A percentile compares a stretch with the other conserved stretches of the same genome.
Evolutionary conservation across 805 yeast genomes (phyloP).

Genomic region (Pichia occidentalis): DNA sequence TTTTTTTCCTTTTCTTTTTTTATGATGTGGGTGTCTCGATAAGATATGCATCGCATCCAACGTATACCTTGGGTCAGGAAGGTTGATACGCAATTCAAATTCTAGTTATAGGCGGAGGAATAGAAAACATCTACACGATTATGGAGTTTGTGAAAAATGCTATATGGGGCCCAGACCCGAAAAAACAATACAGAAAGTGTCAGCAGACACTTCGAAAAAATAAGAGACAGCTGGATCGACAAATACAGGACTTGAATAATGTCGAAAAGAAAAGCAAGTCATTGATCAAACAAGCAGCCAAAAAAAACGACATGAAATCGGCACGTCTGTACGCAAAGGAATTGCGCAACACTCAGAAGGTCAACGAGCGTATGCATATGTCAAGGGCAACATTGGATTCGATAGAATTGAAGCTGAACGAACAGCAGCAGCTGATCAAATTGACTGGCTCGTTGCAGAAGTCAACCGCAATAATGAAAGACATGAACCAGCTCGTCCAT

Average conservation of each 20-base stretch:
- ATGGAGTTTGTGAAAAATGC: slow-evolving; percentile 86
- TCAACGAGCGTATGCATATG: slow-evolving; percentile 63
- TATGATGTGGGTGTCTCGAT: too few species aligned
- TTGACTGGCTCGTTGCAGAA: slow-evolving; percentile 74
- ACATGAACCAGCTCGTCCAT: slow-evolving; percentile 70
- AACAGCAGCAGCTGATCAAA: slow-evolving; percentile 80
- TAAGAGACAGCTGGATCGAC: slow-evolving; percentile 76
- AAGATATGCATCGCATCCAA: too few species aligned
- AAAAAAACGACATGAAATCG: slow-evolving; percentile 65
- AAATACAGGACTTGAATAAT: slow-evolving; percentile 51
- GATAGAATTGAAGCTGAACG: slow-evolving; percentile 82
- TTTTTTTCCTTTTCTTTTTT: too few species aligned
- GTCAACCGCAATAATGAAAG: slow-evolving; percentile 79
- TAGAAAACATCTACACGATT: too few species aligned
- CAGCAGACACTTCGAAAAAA: slow-evolving; percentile 77
- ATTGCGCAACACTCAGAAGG: slow-evolving; percentile 63
- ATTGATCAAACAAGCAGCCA: slow-evolving; percentile 67
- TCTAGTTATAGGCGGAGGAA: too few species aligned
- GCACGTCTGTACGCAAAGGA: slow-evolving; percentile 82
- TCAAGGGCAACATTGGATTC: slow-evolving; percentile 84
- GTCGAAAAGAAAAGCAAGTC: slow-evolving; percentile 70
- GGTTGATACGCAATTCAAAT: too few species aligned
- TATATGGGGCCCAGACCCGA: slow-evolving; percentile 96
- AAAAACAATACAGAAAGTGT: slow-evolving; percentile 77
- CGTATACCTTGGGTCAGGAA: too few species aligned